These are phyloP conservation scores for Trebouxia gelatinosa DNA, from an alignment of 163 green algal genomes.

Conservation along the genomic window DNA sequence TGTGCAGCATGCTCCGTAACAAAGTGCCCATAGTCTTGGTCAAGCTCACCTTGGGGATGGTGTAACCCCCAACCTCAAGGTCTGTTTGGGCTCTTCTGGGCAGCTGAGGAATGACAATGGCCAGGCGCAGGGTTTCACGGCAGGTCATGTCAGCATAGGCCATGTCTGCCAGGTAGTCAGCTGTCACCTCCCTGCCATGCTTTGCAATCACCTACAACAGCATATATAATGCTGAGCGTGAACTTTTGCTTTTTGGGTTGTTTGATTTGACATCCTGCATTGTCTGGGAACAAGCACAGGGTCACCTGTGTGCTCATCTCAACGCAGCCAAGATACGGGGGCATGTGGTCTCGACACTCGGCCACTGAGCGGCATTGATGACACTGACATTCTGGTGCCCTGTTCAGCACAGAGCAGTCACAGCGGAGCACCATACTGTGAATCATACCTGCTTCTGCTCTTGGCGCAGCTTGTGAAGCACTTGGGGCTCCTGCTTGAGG, in stretches of 20 bases:
- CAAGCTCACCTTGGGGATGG: neutral
- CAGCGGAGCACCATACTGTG: neutral
- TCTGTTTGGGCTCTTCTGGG: neutral
- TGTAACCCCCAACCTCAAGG: neutral
- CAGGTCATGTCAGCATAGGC: neutral
- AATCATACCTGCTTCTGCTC: neutral
- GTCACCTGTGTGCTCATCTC: too few relatives aligned
- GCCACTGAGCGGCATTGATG: too few relatives aligned
- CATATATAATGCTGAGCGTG: neutral
- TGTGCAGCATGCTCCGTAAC: too few relatives aligned
- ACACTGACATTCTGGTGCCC: too few relatives aligned
- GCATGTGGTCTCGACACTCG: neutral
- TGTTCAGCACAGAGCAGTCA: neutral
- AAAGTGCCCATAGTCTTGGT: too few relatives aligned
- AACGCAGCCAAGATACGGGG: too few relatives aligned
- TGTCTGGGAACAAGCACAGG: neutral
- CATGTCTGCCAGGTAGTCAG: neutral
- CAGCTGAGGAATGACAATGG: neutral
- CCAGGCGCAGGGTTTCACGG: neutral
- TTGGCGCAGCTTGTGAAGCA: neutral
- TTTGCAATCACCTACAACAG: neutral
- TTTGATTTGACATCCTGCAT: neutral
- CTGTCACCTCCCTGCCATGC: neutral
- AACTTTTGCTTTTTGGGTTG: neutral
- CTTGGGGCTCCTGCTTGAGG: neutral